These are phyloP conservation scores for Paxillus rubicundulus DNA, from an alignment of 768 basidiomycete genomes.

Conservation along the genomic window DNA sequence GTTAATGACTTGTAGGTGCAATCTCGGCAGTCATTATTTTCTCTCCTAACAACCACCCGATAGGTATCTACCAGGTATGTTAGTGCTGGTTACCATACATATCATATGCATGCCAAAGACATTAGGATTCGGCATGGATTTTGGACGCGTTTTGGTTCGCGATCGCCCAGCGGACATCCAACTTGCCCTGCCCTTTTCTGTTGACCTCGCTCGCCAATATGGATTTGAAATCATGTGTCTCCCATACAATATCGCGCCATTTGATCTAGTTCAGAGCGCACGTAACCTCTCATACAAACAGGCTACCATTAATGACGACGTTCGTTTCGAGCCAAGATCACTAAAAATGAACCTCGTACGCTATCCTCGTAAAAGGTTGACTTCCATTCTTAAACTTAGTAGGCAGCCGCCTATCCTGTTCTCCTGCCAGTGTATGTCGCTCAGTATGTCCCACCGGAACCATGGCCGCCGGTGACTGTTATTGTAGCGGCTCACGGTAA, in stretches of 20 bases:
- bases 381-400: constrained; percentile 7
- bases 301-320: constrained; percentile 35
- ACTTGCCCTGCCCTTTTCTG: constrained; percentile 46
- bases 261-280: constrained; percentile 42
- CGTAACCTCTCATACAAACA: constrained; percentile 35
- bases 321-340: constrained; percentile 43
- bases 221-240: constrained; percentile 52
- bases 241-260: constrained; percentile 55
- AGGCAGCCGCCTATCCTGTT: constrained; percentile 62
- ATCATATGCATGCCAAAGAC: not conserved
- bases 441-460: constrained; percentile 40
- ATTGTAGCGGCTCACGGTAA: constrained; percentile 26
- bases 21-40: not conserved
- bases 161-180: constrained; percentile 21
- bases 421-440: constrained; percentile 63
- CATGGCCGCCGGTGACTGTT: constrained; percentile 29
- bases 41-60: constrained; percentile 11
- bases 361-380: constrained; percentile 3
- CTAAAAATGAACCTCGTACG: constrained; percentile 47
- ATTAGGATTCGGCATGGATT: constrained; percentile 23
- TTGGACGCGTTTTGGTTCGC: constrained; percentile 44
- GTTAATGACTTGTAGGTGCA: constrained; percentile 48
- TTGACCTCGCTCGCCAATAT: constrained; percentile 46
- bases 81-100: not conserved
- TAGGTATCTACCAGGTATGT: constrained; percentile 32